Base-by-base conservation (phyloP, 352 stramenopile species). In the Globisporangium splendens region DNA sequence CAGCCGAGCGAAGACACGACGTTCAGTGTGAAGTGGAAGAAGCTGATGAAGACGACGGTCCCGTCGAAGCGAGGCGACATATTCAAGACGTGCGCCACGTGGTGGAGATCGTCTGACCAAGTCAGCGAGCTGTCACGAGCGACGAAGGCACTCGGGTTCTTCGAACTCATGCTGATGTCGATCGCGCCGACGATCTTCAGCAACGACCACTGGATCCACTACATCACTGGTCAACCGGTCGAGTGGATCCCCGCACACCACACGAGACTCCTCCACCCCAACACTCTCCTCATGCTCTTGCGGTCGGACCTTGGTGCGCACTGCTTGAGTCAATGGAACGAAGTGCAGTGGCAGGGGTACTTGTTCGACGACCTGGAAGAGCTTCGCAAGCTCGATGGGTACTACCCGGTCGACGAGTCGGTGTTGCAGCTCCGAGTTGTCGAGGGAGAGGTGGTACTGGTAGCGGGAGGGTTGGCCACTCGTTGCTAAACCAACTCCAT, bases 181-280 rank as follows among this genome's bases (percentile, higher is more conserved):
- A 55, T 21, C 0, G 44, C 55, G 4, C 55, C 55, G 0, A 46
- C 43, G n/a, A 35, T 55, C n/a, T 61, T 54, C 18, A 21, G 24
- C 33, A 55, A 54, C 21, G 55, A 61, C 43, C 55, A 61, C 46
- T 61, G 55, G 55, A 61, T 61, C 24, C 55, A 61, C 2, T 53
- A 55, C 55, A 13, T 61, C 31, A 61, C 55, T 53, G 42, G 21
- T 33, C 39, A 11, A 14, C 54, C 54, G 7, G 54, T 54, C 17
- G 18, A 31, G 5, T 31, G 24, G 24, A 31, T 31, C 24, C 24
- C 24, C 2, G 24, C 24, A 5, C 24, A 31, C 24, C 24, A 31
- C 24, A 31, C 24, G 24, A 31, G 24, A 31, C 24, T 31, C 24
- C 24, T 31, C 24, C 24, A 31, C 24, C 24, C 24, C 24, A 31